A percentile compares a stretch with the other conserved stretches of the same genome.
These are phyloP conservation scores for Hondaea fermentalgiana DNA, from an alignment of 108 stramenopile genomes.

Conservation along the genomic window DNA sequence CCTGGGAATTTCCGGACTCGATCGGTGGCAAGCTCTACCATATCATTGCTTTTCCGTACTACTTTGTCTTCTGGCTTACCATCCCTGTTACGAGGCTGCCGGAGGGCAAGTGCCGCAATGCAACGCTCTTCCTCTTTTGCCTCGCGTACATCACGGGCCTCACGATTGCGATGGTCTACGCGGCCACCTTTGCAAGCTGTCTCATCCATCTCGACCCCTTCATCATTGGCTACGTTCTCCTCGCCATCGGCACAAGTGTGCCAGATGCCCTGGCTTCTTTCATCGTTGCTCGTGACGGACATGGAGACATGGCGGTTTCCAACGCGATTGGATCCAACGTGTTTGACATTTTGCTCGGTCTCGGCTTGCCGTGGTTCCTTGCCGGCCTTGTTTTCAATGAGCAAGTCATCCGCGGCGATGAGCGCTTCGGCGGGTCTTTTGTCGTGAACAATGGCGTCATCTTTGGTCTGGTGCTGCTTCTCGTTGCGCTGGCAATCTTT, in stretches of 20 bases:
- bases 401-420: not conserved
- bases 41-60: not conserved
- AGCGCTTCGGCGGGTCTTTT: not conserved
- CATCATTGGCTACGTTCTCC: constrained; percentile 15
- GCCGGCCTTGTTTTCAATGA: not conserved
- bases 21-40: not conserved
- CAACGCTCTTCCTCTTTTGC: constrained; percentile 26
- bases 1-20: not conserved
- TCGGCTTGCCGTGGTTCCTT: constrained; percentile 33
- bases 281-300: constrained; percentile 18
- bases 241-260: constrained; percentile 10
- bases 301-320: constrained; percentile 30
- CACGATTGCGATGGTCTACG: constrained; percentile 36
- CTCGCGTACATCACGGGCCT: constrained; percentile 33
- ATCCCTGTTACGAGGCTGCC: not conserved
- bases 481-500: not conserved
- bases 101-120: not conserved
- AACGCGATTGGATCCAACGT: constrained; percentile 32
- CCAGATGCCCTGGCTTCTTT: not conserved
- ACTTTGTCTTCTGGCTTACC: not conserved
- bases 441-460: not conserved
- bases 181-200: constrained; percentile 22
- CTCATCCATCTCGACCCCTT: not conserved
- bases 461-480: not conserved
- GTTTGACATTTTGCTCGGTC: constrained; percentile 23